Percentiles rank a stretch among this genome's conserved stretches.
phyloP scores from a whole-genome alignment of 2,329 filamentous ascomycete species.

The Tricladium varicosporioides region DNA sequence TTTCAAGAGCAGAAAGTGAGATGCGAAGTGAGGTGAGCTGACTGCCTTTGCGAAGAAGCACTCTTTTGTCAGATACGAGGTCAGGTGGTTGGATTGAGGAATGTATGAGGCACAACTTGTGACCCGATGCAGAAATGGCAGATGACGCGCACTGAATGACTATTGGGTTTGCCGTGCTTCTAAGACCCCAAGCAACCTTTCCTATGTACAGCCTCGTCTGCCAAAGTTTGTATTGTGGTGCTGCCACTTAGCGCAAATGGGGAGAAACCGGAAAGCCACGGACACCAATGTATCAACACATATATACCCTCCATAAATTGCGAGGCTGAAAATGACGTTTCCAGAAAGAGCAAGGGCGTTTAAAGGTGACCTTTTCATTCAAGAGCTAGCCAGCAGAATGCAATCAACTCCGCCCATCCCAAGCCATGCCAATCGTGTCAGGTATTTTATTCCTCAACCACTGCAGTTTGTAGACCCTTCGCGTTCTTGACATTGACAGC shows the following conservation, averaged over 20 bases:
- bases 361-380: constrained; percentile 33
- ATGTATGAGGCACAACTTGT: neutral
- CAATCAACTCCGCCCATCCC: constrained; percentile 31
- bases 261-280: too few relatives aligned
- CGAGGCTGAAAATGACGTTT: too few relatives aligned
- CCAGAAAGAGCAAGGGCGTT: constrained; percentile 5
- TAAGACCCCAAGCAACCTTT: neutral
- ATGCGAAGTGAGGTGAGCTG: neutral
- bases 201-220: neutral
- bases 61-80: neutral
- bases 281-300: too few relatives aligned
- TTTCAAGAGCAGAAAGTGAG: neutral
- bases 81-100: neutral
- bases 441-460: constrained; percentile 68
- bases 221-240: neutral
- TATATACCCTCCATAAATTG: too few relatives aligned
- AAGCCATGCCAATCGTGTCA: constrained; percentile 25
- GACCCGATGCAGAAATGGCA: neutral
- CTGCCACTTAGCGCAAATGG: neutral
- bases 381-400: constrained; percentile 33
- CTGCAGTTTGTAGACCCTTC: constrained; percentile 92
- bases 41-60: neutral
- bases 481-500: constrained; percentile 40
- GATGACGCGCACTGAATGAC: neutral
- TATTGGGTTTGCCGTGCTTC: neutral